Base-by-base conservation (phyloP, 2,329 filamentous ascomycete genomes). In the Helotiales sp. region DNA sequence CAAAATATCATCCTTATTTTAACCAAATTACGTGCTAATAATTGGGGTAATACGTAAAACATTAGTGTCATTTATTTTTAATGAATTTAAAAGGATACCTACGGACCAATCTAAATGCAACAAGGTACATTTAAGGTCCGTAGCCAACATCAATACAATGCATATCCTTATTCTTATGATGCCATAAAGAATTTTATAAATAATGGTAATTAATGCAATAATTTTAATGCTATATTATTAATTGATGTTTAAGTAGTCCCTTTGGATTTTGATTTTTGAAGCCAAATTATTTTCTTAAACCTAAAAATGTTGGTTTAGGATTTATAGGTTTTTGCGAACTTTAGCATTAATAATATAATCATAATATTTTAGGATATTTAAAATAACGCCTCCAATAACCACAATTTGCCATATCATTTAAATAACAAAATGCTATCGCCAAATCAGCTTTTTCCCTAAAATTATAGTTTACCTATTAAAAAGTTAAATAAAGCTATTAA, bases 221-320 rank as follows among this genome's bases (percentile, higher is more conserved):
- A 6, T 54, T 54, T 28, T 54, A 54, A 54, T 15, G 26, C 50
- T 54, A 54, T 15, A 54, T 3, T 28, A 28, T 54, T 28, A 30
- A 54, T 54, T 54, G 28, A 32, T 15, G 50, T 54, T 30, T 28
- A 54, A 54, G 26, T 28, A 54, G 50, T 32, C 50, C 50, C 50
- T 30, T 20, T 28, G 50, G 50, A 54, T 54, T 28, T 54, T 54
- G 50, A 54, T 54, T 54, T 54, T 28, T 54, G 26, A 28, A 54
- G 26, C 50, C 50, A 54, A n/a, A 54, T 54, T 54, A 13, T 54
- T 54, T 54, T 54, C 13, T 54, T 28, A 15, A 15, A 54, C 26
- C 50, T 5, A 54, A 28, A n/a, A 50, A 26, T 22, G 47, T 13
- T 50, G 24, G 47, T 22, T 50, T 5, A 50, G 26, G 47, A 50